Percentiles rank a stretch among this genome's conserved stretches.
Evolutionary conservation across 768 basidiomycete genomes (phyloP).

Genomic region (Collybiopsis confluens): DNA sequence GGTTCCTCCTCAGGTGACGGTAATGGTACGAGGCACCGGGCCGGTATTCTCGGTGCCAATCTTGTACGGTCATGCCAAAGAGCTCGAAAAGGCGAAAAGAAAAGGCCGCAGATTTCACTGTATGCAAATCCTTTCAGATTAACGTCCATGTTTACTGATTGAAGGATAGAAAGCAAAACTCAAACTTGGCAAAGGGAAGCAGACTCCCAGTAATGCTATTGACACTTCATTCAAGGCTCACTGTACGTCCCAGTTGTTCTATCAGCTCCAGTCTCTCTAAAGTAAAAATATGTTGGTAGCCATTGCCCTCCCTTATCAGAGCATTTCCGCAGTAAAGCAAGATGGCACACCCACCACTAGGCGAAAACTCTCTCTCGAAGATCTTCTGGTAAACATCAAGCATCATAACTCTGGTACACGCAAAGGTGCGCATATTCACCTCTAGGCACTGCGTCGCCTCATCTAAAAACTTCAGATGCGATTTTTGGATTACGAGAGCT

Average conservation of each 20-base stretch:
- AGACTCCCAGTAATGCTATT: slow-evolving; percentile 74
- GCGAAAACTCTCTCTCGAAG: slow-evolving; percentile 68
- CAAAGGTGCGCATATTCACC: slow-evolving; percentile 47
- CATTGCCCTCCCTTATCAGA: slow-evolving; percentile 86
- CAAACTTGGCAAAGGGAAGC: slow-evolving; percentile 95
- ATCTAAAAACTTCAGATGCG: slow-evolving; percentile 50
- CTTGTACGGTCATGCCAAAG: slow-evolving; percentile 62
- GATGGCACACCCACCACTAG: slow-evolving; percentile 64
- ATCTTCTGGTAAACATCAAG: slow-evolving; percentile 73
- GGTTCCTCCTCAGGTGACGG: too few relatives aligned
- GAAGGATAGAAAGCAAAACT: slow-evolving; percentile 82
- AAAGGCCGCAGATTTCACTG: slow-evolving; percentile 84
- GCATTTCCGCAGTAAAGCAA: slow-evolving; percentile 58
- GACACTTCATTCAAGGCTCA: slow-evolving; percentile 96
- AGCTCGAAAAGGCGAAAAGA: slow-evolving; percentile 83
- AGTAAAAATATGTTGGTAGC: slow-evolving; percentile 42
- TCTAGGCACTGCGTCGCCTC: not conserved
- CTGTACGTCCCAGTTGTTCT: slow-evolving; percentile 49
- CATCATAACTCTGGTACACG: slow-evolving; percentile 80
- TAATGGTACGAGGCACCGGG: too few relatives aligned
- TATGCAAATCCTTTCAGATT: slow-evolving; percentile 24
- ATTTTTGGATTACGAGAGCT: slow-evolving; percentile 70
- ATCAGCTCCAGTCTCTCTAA: slow-evolving; percentile 6
- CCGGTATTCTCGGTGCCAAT: not conserved
- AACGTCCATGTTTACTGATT: not conserved